phyloP scores from a whole-genome alignment of 495 filamentous ascomycete species.

The Staphylotrichum longicolle region DNA sequence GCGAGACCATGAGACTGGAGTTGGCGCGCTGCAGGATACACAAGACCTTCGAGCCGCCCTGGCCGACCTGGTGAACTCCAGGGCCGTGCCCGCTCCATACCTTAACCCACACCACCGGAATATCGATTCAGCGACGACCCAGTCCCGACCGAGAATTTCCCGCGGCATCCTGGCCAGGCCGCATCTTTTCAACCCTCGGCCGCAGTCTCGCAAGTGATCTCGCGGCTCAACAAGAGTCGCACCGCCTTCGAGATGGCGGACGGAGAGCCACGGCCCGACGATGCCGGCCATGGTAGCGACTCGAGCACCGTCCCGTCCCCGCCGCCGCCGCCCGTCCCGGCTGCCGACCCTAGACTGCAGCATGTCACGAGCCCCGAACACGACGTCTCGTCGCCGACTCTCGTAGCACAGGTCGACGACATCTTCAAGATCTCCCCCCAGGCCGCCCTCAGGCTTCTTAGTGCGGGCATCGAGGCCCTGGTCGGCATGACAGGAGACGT shows the following conservation, averaged over 20 bases:
- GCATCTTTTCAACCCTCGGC: not conserved
- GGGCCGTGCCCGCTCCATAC: not conserved
- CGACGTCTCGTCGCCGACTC: slow-evolving; percentile 33
- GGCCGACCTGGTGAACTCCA: slow-evolving; percentile 21
- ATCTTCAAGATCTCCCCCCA: slow-evolving; percentile 70
- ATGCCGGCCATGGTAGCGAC: slow-evolving; percentile 21
- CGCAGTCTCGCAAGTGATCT: not conserved
- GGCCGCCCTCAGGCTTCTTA: slow-evolving; percentile 76
- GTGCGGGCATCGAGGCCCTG: slow-evolving; percentile 68
- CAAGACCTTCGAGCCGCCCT: slow-evolving; percentile 25
- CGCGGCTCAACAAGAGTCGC: not conserved
- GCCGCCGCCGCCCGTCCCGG: slow-evolving; percentile 51
- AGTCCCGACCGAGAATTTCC: not conserved
- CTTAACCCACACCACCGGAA: not conserved
- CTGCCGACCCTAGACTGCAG: slow-evolving; percentile 47
- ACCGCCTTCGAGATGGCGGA: slow-evolving; percentile 13
- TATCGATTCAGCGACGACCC: not conserved
- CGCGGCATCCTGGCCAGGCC: not conserved
- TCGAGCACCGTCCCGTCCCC: slow-evolving; percentile 31
- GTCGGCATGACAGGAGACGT: slow-evolving; percentile 69
- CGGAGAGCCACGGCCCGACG: slow-evolving; percentile 15
- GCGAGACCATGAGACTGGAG: slow-evolving; percentile 33
- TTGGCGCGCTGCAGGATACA: slow-evolving; percentile 19
- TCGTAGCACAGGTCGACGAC: slow-evolving; percentile 45
- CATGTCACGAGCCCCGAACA: slow-evolving; percentile 17